Evolutionary conservation across 169 alveolate genomes (phyloP).

Genomic region (Condylostoma magnum): DNA sequence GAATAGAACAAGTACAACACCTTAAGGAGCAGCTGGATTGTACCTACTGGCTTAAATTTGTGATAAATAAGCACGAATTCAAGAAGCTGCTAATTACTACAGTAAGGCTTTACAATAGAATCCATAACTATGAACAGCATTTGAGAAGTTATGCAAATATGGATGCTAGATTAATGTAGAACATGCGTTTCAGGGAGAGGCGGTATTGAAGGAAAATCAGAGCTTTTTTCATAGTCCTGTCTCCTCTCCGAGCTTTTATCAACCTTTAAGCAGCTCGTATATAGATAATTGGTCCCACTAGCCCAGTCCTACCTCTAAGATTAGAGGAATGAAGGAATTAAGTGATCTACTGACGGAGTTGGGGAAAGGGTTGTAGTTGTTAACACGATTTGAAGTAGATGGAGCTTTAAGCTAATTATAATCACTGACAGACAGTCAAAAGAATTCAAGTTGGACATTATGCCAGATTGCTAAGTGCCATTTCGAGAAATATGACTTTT

Average conservation of each 20-base stretch:
- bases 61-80: slow-evolving; percentile 56
- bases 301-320: background rate
- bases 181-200: background rate
- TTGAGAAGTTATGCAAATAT: slow-evolving; percentile 71
- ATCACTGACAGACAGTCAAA: slow-evolving; percentile 56
- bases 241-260: background rate
- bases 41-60: slow-evolving; percentile 70
- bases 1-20: slow-evolving; percentile 38
- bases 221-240: background rate
- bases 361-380: slow-evolving; percentile 47
- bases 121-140: slow-evolving; percentile 85
- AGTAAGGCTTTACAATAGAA: slow-evolving; percentile 69
- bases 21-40: slow-evolving; percentile 78
- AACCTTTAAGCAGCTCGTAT: background rate
- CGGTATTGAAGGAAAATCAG: too few species aligned
- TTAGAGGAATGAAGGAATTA: slow-evolving; percentile 42
- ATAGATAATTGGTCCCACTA: background rate
- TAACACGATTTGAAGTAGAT: slow-evolving; percentile 40
- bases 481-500: slow-evolving; percentile 61
- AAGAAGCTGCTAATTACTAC: slow-evolving; percentile 72
- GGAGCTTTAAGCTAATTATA: slow-evolving; percentile 57
- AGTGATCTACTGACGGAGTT: slow-evolving; percentile 46
- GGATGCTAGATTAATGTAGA: slow-evolving; percentile 21
- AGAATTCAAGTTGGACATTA: slow-evolving; percentile 61
- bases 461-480: slow-evolving; percentile 66